Base-by-base conservation (phyloP, 2,329 filamentous ascomycete genomes). In the Fusarium sarcochroum region DNA sequence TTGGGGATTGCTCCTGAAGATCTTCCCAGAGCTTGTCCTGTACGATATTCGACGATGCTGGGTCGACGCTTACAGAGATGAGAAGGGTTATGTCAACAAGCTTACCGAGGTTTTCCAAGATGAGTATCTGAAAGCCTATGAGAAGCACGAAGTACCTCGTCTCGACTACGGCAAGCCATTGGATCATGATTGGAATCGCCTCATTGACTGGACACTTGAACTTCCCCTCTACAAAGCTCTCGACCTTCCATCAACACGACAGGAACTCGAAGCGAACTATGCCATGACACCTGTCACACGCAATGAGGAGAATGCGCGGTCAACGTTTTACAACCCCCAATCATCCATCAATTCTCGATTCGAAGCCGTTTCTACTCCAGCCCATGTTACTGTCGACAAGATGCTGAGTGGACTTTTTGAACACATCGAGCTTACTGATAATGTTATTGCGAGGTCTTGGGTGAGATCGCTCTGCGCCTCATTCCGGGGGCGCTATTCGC, bases 131-230 rank as follows among this genome's bases (percentile, higher is more conserved):
- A 78, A 83, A 46, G 91, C 91, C 0, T 93, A 93, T 68, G 86
- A 89, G 67, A 83, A 82, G 3, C 85, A 85, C 10, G 84, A 90
- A 63, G 69, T 94, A 2, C 85, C 88, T 3, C 76, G 82, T 3
- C 82, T 94, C 20, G 82, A 93, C 75, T 92, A 87, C 67, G 84
- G 91, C 50, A 80, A 91, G 45, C 83, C 89, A 1, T 76, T 85
- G 38, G 83, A 85, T 3, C 93, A 93, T 61, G 90, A 94, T 73
- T 94, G 92, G 91, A 79, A 82, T 11, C 78, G 76, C 6, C 77
- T 94, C 7, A 85, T 94, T 46, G 82, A 85, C 35, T 95, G 92
- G 92, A 85, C 89, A 2, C 80, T 88, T 66, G 81, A 84, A 21
- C 85, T 87, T 6, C 78, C 83, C 23, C 79, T 79, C 1, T 78